Conservation (phyloP, 2,329 filamentous ascomycete genomes). For the Pezicula neosporulosa region DNA sequence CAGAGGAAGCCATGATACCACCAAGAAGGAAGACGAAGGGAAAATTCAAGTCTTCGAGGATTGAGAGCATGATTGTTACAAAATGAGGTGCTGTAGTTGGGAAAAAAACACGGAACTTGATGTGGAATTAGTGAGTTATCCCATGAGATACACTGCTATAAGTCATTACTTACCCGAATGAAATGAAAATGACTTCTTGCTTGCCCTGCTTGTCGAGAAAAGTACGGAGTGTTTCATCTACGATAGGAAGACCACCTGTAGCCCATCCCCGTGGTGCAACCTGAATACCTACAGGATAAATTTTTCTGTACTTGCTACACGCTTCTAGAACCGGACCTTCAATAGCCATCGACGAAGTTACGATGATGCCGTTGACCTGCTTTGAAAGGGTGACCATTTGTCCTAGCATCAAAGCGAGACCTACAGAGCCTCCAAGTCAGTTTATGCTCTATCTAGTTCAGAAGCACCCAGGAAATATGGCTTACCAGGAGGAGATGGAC, state of each 20-base stretch:
- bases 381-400: neutral
- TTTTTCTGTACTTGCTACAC: neutral
- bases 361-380: conserved; percentile 2
- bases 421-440: neutral
- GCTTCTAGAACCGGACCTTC: conserved; percentile 1
- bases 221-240: neutral
- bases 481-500: conserved; percentile 1
- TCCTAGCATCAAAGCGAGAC: neutral
- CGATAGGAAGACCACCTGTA: neutral
- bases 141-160: neutral
- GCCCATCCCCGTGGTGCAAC: conserved; percentile 1
- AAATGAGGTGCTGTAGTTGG: neutral
- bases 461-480: too few species aligned
- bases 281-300: conserved; percentile 3
- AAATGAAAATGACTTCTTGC: conserved; percentile 3
- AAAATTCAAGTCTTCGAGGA: neutral
- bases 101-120: conserved; percentile 5
- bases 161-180: conserved; percentile 2
- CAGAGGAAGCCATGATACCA: neutral
- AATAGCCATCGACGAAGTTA: neutral
- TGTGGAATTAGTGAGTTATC: neutral
- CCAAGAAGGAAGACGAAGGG: conserved; percentile 5
- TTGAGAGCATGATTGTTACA: neutral
- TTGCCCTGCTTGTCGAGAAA: neutral
- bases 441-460: too few species aligned